These are phyloP conservation scores for Echites panduratus DNA, from an alignment of 257 asterid genomes.

Conservation along the genomic window DNA sequence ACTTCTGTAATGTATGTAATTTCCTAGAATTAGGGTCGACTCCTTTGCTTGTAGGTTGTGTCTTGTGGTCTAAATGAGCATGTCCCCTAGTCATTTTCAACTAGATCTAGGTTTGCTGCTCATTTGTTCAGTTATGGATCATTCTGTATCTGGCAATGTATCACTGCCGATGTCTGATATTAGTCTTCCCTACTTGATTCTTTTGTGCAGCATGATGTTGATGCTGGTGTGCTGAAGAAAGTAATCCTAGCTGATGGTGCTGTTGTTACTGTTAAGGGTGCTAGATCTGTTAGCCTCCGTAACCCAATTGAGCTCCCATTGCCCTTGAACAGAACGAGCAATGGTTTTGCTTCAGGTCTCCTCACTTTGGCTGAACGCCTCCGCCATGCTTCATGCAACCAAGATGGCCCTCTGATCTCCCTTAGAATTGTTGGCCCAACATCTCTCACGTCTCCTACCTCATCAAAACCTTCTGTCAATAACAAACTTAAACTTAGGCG, in stretches of 20 bases:
- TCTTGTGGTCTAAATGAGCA: not conserved
- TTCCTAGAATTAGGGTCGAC: no score
- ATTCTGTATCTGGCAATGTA: not conserved
- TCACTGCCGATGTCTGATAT: not conserved
- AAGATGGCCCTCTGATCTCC: slow-evolving; percentile 54
- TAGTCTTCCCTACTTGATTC: slow-evolving; percentile 2
- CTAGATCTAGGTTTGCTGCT: not conserved
- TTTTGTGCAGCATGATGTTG: slow-evolving; percentile 54
- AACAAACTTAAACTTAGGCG: slow-evolving; percentile 84
- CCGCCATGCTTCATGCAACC: slow-evolving; percentile 48
- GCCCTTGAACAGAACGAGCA: slow-evolving; percentile 60
- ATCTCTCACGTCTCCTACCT: slow-evolving; percentile 69
- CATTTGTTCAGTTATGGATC: not conserved
- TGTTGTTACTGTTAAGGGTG: slow-evolving; percentile 91
- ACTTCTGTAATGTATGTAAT: not conserved
- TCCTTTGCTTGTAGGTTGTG: not conserved
- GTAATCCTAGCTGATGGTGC: slow-evolving; percentile 91
- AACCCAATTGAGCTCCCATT: slow-evolving; percentile 85
- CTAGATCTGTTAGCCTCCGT: slow-evolving; percentile 89
- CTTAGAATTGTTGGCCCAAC: slow-evolving; percentile 93
- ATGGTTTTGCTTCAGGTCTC: slow-evolving; percentile 72
- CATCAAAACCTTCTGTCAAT: slow-evolving; percentile 48
- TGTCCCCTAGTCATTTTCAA: not conserved
- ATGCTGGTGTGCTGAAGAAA: slow-evolving; percentile 79
- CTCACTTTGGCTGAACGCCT: slow-evolving; percentile 70